These are phyloP conservation scores for Xylariomycetidae sp. DNA, from an alignment of 2,329 filamentous ascomycete species.

Conservation along the genomic window DNA sequence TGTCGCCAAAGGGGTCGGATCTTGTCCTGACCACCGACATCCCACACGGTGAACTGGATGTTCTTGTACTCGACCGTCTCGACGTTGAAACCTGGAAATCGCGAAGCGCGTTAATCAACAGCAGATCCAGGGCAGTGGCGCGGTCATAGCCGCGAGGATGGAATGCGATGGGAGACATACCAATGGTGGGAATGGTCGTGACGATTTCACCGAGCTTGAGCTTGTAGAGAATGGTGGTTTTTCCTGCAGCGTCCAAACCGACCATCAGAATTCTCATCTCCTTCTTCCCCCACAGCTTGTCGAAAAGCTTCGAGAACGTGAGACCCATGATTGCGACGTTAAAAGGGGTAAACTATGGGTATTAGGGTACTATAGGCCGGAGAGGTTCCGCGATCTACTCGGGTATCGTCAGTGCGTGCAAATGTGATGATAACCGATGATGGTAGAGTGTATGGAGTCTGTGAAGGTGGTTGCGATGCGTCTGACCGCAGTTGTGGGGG, in stretches of 20 bases:
- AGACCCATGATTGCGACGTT: constrained; percentile 88
- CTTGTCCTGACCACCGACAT: constrained; percentile 99
- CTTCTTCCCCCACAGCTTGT: constrained; percentile 98
- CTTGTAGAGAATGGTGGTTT: constrained; percentile 99
- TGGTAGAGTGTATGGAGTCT: too few species aligned
- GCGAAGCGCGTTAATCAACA: constrained; percentile 18
- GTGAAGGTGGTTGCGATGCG: too few species aligned
- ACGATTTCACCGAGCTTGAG: constrained; percentile 99
- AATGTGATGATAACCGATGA: too few species aligned
- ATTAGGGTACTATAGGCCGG: too few species aligned
- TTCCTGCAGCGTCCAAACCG: constrained; percentile 97
- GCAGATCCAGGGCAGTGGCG: too few species aligned
- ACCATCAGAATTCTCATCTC: constrained; percentile 99
- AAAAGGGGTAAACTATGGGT: too few species aligned
- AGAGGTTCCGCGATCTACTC: too few species aligned
- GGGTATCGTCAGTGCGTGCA: too few species aligned
- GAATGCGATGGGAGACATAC: constrained; percentile 54
- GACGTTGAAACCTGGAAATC: constrained; percentile 83
- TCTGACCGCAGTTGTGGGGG: too few species aligned
- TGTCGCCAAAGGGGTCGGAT: constrained; percentile 99
- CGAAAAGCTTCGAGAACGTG: constrained; percentile 93
- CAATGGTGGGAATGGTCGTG: constrained; percentile 98
- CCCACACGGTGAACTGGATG: constrained; percentile 99
- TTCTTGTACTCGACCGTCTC: constrained; percentile 99
- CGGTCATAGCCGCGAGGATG: too few species aligned